Conservation (phyloP, 768 basidiomycete genomes). For the Lentinula raphanica region DNA sequence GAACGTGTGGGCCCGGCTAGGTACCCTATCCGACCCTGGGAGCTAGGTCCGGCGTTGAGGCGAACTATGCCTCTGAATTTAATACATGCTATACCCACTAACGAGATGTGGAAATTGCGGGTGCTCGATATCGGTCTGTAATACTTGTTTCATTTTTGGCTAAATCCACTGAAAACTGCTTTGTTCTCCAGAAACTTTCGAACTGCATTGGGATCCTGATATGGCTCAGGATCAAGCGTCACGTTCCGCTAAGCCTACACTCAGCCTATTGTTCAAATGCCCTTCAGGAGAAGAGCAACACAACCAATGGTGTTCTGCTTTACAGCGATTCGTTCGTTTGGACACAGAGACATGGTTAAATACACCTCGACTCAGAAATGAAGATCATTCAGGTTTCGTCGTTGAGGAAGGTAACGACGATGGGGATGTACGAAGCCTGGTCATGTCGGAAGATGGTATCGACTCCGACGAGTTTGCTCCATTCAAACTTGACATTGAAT, state of each 20-base stretch:
- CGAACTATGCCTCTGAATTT: constrained; percentile 22
- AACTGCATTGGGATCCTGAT: constrained; percentile 26
- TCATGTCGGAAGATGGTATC: background rate
- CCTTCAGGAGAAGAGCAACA: constrained; percentile 13
- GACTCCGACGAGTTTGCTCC: background rate
- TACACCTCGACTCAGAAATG: constrained; percentile 14
- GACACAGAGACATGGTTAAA: constrained; percentile 2
- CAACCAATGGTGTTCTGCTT: constrained; percentile 15
- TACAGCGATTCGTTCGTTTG: constrained; percentile 6
- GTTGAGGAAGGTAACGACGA: constrained; percentile 13
- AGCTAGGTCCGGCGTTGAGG: constrained; percentile 30
- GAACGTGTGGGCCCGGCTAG: constrained; percentile 1
- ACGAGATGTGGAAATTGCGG: constrained; percentile 19
- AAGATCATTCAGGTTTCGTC: background rate
- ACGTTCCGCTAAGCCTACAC: background rate
- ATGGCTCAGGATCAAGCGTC: background rate
- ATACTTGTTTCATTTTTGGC: background rate
- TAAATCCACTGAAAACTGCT: background rate
- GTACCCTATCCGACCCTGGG: constrained; percentile 34
- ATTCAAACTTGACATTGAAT: background rate
- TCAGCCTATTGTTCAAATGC: constrained; percentile 9
- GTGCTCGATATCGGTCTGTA: constrained; percentile 25
- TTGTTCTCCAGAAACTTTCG: constrained; percentile 21
- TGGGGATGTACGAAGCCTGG: background rate
- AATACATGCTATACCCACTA: constrained; percentile 26